Conservation (phyloP, 176 grass and related monocot species). For the Poa pratensis region DNA sequence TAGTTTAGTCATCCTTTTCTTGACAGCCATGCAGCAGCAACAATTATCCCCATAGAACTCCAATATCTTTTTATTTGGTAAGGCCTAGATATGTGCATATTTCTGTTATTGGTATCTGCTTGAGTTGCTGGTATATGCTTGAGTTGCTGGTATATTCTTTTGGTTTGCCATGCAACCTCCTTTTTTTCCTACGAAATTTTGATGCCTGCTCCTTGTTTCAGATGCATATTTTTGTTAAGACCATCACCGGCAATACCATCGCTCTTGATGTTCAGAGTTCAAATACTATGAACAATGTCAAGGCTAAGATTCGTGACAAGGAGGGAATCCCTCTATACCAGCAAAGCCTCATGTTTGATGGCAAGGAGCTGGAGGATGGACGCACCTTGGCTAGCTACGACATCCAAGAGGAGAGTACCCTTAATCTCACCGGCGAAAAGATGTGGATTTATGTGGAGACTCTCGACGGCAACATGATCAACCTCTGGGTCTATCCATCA, state of each 20-base stretch:
- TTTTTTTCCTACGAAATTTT: background rate
- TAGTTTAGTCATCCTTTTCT: too few species aligned
- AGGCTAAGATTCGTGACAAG: background rate
- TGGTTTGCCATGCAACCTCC: background rate
- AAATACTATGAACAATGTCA: background rate
- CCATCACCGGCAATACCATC: conserved; percentile 71
- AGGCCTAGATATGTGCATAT: background rate
- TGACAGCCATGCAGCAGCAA: too few species aligned
- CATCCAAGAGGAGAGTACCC: background rate
- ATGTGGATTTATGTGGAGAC: background rate
- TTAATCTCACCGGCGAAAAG: background rate
- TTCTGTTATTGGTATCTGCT: background rate
- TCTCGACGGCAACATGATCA: background rate
- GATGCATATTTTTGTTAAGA: conserved; percentile 87
- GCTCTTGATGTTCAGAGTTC: conserved; percentile 59
- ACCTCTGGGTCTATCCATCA: background rate
- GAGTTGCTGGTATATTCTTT: background rate
- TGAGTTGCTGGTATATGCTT: background rate
- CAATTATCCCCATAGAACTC: too few species aligned
- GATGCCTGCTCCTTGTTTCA: background rate
- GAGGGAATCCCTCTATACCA: background rate
- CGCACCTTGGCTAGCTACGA: background rate
- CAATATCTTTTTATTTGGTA: too few species aligned
- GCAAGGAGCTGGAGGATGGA: background rate
- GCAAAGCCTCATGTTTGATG: conserved; percentile 4